Conservation (phyloP, 1,284 basidiomycete species). For the Trichosporon ovoides region DNA sequence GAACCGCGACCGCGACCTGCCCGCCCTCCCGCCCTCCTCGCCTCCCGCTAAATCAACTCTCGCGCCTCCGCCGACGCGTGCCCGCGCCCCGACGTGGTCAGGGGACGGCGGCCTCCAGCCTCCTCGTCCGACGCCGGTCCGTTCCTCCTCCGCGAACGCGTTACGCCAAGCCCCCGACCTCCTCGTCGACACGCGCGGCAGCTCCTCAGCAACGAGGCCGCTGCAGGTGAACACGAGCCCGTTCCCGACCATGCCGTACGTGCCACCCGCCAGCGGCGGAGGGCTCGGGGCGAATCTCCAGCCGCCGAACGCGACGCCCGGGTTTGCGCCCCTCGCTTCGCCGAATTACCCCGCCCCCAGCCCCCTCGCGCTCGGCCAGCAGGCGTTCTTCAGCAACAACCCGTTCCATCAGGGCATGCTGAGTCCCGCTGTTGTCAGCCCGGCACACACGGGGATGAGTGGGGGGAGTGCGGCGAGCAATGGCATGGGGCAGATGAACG, state of each 20-base stretch:
- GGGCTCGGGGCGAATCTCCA: too few species aligned
- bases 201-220: conserved; percentile 28
- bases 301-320: background rate
- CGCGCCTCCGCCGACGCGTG: conserved; percentile 3
- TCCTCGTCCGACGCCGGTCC: background rate
- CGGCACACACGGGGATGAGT: too few species aligned
- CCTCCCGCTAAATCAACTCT: conserved; percentile 4
- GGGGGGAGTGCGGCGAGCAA: too few species aligned
- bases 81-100: conserved; percentile 1
- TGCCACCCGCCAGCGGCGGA: too few species aligned
- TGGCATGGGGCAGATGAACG: too few species aligned
- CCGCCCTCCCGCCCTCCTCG: background rate
- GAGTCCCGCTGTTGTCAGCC: too few species aligned
- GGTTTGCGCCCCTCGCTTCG: conserved; percentile 6
- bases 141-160: background rate
- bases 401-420: too few species aligned
- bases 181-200: conserved; percentile 31
- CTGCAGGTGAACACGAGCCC: conserved; percentile 28
- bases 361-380: conserved; percentile 18
- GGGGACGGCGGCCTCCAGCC: background rate
- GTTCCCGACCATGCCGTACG: conserved; percentile 11
- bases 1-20: conserved; percentile 8
- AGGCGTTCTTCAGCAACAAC: conserved; percentile 7
- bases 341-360: conserved; percentile 1
- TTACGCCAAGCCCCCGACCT: background rate